Base-by-base conservation (phyloP, 176 grass and related monocot species). In the Carex kokanica region DNA sequence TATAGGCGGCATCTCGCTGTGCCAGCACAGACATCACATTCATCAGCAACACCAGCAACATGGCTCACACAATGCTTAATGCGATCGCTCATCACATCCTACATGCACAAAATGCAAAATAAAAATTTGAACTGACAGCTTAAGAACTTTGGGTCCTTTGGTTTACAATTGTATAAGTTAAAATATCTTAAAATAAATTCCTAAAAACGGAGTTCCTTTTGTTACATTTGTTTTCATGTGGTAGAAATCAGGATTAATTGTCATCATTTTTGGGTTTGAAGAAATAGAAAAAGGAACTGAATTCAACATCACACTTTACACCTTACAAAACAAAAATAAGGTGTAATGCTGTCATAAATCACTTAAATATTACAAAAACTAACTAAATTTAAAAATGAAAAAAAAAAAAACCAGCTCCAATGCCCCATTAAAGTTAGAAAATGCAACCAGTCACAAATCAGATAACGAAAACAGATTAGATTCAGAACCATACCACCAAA, bases 11-110 rank as follows among this genome's bases (percentile, higher is more conserved):
- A 98, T 77, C 92, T 98, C 67, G 90, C 92, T 53, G 92, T 94
- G 81, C 92, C 89, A 40, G 91, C 89, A 87, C 92, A 98, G 6
- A 90, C 86, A 18, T 82, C 61, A 63, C 95, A 98, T 61, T 95
- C 95, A 43, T 85, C 89, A 20, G 81, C 91, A 78, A 90, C 79
- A 49, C 92, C 95, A 8, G 78, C 86, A 47, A 89, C 84, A 15
- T 95, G 95, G 17, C 54, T 91, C 69, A 98, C 27, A 81, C 95
- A 98, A 62, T 91, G 90, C 40, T 91, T 93, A 82, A 98, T 98
- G 69, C 92, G 95, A 83, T 98, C 90, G 12, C 87, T 98, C 89
- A 98, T 84, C 78, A 95, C 63, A 90, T 98, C 91, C 92, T 95
- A 73, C 79, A 91, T 61, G 47, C 23, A 75, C 4, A 75, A 75